Base-by-base conservation (phyloP, 257 asterid genomes). In the Primulina tabacum region DNA sequence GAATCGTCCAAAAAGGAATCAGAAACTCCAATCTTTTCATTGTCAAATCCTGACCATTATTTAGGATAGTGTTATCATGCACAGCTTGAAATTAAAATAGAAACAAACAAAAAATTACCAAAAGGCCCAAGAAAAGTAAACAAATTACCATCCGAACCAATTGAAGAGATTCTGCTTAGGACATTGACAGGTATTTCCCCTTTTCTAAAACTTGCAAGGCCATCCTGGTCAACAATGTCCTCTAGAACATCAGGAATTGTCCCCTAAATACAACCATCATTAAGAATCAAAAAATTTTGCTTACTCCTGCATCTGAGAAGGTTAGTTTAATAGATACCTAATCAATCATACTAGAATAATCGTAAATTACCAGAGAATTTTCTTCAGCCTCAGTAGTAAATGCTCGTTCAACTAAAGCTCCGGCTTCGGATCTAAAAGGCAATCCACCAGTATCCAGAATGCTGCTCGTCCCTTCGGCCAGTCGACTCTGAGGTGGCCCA, bases 131-230 rank as follows among this genome's bases (percentile, higher is more conserved):
- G 16, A 55, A 74, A 3, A 28, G 29, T 28, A 28, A 28, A 28
- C 29, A 57, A 40, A 10, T 60, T 83, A 90, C 92, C 92, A 58
- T 89, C 73, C 82, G 88, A 74, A 61, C 87, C 76, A 66, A 77
- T 77, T 33, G 90, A 83, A 64, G 78, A 73, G 26, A 82, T 86
- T 80, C 88, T 81, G 81, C 84, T 72, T 68, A 79, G 85, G 56
- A 84, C 71, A 76, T 72, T 84, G 30, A 77, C 74, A 0, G 82
- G 81, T 67, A 72, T 65, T 53, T 82, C 89, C 56, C 79, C 88
- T 64, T 81, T 75, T 26, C 68, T 84, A n/a, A 66, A 47, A 70
- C 75, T 79, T 40, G 72, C 67, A 78, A 78, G 58, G 67, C 78
- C 73, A 62, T 76, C 71, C 65, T 76, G 82, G 69, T 85, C 84